phyloP scores from a whole-genome alignment of 495 filamentous ascomycete species.

The Aspergillus nidulans region DNA sequence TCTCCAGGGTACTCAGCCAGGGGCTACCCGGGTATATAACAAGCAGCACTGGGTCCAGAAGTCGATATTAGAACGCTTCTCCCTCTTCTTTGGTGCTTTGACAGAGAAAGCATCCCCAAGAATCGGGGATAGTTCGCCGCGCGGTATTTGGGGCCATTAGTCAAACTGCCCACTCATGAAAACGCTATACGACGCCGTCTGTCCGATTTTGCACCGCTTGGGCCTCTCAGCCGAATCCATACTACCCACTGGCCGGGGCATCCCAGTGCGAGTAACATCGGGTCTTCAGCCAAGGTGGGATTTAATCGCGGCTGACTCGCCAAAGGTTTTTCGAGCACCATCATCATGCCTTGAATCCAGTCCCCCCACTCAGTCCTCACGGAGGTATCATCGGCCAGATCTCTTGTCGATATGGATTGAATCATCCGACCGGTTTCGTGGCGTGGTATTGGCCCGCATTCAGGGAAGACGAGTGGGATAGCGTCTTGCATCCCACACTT shows the following conservation, averaged over 20 bases:
- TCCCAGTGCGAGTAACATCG: not conserved
- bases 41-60: not conserved
- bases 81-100: not conserved
- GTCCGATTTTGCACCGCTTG: not conserved
- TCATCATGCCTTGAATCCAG: not conserved
- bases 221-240: not conserved
- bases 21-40: not conserved
- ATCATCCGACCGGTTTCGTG: not conserved
- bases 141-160: not conserved
- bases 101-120: not conserved
- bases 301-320: conserved; percentile 9
- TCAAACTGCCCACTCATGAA: conserved; percentile 4
- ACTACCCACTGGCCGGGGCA: not conserved
- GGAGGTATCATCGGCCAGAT: not conserved
- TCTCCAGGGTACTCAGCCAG: conserved; percentile 7
- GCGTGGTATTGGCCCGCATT: not conserved
- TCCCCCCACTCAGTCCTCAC: not conserved
- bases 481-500: conserved; percentile 3
- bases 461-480: not conserved
- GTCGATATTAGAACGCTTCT: not conserved
- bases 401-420: not conserved
- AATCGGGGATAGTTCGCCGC: not conserved
- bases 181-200: not conserved
- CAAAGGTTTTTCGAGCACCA: not conserved
- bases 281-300: not conserved